phyloP scores from a whole-genome alignment of 441 rosid species.

The Aleurites moluccanus region DNA sequence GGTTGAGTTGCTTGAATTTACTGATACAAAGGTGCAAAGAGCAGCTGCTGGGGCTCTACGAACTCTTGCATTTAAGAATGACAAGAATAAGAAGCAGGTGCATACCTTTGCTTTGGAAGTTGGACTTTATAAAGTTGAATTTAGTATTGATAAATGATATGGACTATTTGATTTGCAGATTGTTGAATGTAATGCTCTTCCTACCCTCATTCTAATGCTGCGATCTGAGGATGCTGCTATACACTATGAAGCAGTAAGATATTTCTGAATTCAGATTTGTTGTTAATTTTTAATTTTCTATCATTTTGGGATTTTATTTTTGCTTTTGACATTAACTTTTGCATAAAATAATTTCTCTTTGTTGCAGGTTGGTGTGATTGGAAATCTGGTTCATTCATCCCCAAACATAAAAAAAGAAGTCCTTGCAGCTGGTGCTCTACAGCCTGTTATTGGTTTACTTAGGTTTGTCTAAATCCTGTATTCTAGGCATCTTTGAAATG shows the following conservation, averaged over 20 bases:
- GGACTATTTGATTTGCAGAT: constrained; percentile 54
- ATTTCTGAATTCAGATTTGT: constrained; percentile 14
- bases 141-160: constrained; percentile 18
- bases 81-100: constrained; percentile 86
- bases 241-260: constrained; percentile 96
- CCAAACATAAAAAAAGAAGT: constrained; percentile 96
- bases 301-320: constrained; percentile 7
- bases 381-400: constrained; percentile 96
- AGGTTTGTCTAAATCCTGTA: constrained; percentile 43
- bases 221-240: constrained; percentile 97
- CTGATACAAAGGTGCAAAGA: constrained; percentile 88
- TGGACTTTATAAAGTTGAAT: constrained; percentile 27
- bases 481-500: constrained; percentile 9
- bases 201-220: constrained; percentile 90
- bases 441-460: constrained; percentile 92
- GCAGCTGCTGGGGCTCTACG: constrained; percentile 98
- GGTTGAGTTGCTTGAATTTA: constrained; percentile 85
- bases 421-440: constrained; percentile 93
- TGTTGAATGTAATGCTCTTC: constrained; percentile 93
- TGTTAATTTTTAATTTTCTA: constrained; percentile 18
- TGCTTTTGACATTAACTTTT: constrained; percentile 16
- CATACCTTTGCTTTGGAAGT: constrained; percentile 17
- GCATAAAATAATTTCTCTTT: constrained; percentile 14
- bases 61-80: constrained; percentile 93
- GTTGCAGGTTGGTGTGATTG: constrained; percentile 92